Evolutionary conservation across 179 eudicot genomes (phyloP).

Genomic region (Beta lomatogona): DNA sequence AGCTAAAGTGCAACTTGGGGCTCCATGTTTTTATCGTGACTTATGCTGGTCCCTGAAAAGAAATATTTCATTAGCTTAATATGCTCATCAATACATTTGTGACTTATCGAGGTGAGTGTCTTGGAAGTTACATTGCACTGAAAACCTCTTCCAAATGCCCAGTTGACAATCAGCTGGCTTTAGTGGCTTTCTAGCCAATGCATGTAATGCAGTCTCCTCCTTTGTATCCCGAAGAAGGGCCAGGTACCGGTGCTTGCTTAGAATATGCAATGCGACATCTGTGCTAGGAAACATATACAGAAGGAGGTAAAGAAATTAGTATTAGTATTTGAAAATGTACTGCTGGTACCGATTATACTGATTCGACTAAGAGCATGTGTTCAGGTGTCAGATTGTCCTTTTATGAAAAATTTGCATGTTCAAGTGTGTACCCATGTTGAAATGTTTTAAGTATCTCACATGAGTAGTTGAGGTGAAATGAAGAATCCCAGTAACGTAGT

Average conservation of each 20-base stretch:
- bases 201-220: constrained; percentile 27
- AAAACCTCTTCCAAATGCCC: background rate
- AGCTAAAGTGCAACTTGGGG: constrained; percentile 10
- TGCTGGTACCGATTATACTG: background rate
- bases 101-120: background rate
- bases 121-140: background rate
- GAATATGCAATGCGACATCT: constrained; percentile 27
- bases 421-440: too few relatives aligned
- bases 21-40: constrained; percentile 9
- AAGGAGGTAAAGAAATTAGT: background rate
- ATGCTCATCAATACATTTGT: background rate
- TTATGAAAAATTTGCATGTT: too few relatives aligned
- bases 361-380: background rate
- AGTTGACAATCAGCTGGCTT: background rate
- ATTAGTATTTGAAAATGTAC: background rate
- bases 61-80: too few relatives aligned
- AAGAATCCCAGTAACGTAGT: background rate
- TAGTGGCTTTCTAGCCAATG: constrained; percentile 26
- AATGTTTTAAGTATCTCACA: background rate
- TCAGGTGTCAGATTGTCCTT: background rate
- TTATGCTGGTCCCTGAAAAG: constrained; percentile 1
- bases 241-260: constrained; percentile 15
- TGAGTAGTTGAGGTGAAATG: background rate
- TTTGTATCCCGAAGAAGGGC: constrained; percentile 28
- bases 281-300: background rate